phyloP scores from a whole-genome alignment of 2,329 filamentous ascomycete species.

The Aspergillus glaucus region DNA sequence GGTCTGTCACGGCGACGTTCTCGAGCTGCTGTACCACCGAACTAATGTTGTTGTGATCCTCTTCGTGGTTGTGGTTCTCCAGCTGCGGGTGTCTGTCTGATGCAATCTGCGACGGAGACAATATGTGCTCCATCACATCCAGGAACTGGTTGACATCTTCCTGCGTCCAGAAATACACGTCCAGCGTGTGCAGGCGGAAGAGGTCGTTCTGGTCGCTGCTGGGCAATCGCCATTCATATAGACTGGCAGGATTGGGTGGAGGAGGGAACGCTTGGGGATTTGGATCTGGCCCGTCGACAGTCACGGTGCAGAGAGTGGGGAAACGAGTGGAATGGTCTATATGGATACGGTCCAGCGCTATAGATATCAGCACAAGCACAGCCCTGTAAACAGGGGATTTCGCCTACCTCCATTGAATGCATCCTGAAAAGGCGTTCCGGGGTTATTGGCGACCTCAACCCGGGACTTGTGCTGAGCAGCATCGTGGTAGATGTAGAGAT shows the following conservation, averaged over 20 bases:
- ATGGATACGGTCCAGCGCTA: slow-evolving; percentile 47
- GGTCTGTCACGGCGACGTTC: slow-evolving; percentile 53
- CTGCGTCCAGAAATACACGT: slow-evolving; percentile 59
- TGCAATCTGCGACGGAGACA: slow-evolving; percentile 40
- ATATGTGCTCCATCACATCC: slow-evolving; percentile 34
- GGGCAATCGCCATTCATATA: slow-evolving; percentile 53
- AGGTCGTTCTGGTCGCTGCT: slow-evolving; percentile 49
- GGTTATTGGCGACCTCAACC: slow-evolving; percentile 59
- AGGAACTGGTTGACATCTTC: slow-evolving; percentile 53
- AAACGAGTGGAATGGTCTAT: slow-evolving; percentile 55
- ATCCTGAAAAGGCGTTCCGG: slow-evolving; percentile 58
- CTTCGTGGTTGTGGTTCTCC: slow-evolving; percentile 25
- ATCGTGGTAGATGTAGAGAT: slow-evolving; percentile 59
- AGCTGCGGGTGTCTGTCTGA: slow-evolving; percentile 42
- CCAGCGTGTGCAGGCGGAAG: slow-evolving; percentile 51
- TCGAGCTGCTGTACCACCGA: slow-evolving; percentile 59
- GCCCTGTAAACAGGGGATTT: background rate
- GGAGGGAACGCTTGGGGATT: slow-evolving; percentile 19
- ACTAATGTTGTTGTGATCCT: slow-evolving; percentile 37
- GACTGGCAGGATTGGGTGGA: slow-evolving; percentile 18
- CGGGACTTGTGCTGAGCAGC: slow-evolving; percentile 47
- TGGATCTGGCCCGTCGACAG: slow-evolving; percentile 41
- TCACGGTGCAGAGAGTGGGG: slow-evolving; percentile 53
- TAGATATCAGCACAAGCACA: background rate
- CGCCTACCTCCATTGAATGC: slow-evolving; percentile 55